Conservation (phyloP, 83 land plant genomes). For the Thuja plicata region DNA sequence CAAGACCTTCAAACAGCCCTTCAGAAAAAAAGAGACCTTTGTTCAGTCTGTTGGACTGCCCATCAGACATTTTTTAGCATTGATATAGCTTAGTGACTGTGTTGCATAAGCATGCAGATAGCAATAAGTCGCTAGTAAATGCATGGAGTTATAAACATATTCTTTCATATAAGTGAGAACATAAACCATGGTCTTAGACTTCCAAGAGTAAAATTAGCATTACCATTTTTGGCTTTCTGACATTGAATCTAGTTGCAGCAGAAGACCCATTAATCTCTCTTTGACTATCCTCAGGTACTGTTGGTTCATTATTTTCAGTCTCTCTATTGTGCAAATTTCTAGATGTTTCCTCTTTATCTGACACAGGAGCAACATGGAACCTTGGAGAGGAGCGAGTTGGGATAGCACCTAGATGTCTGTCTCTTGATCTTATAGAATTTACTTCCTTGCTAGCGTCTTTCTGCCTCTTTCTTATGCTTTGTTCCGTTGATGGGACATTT, state of each 20-base stretch:
- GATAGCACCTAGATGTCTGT: neutral
- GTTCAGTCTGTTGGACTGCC: neutral
- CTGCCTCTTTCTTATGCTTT: slow-evolving; percentile 4
- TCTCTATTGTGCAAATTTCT: neutral
- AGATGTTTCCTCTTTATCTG: neutral
- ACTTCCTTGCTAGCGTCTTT: slow-evolving; percentile 7
- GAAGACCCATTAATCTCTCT: neutral
- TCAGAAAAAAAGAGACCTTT: neutral
- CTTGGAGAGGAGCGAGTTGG: slow-evolving; percentile 11
- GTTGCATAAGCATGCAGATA: neutral
- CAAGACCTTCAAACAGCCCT: neutral
- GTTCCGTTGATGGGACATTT: neutral
- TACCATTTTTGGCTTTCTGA: neutral
- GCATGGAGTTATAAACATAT: neutral
- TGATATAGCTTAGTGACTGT: neutral
- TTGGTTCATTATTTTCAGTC: slow-evolving; percentile 4
- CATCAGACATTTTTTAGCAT: neutral
- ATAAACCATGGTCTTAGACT: neutral
- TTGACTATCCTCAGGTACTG: neutral
- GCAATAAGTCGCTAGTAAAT: neutral
- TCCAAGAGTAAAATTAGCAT: neutral
- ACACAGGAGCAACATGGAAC: neutral
- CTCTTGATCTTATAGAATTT: neutral
- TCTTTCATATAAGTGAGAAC: neutral
- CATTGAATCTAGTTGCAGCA: neutral